Evolutionary conservation across 163 green algal genomes (phyloP), one percentile per base, ranked within the genome.

Genomic region (Picocystis sp.): DNA sequence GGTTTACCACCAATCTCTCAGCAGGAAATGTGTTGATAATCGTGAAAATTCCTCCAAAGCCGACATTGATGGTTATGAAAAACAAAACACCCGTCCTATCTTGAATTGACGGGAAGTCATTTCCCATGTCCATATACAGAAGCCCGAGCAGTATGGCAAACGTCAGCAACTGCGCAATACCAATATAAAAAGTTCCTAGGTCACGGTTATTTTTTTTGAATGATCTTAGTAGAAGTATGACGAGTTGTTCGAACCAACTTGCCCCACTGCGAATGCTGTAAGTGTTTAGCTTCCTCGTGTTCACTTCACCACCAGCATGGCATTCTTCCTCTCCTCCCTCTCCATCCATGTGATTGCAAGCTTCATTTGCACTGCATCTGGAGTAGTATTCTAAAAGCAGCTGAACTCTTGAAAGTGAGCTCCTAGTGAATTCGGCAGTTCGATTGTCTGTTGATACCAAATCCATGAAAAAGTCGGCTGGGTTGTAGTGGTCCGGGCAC

Each of bases 391-490:
- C 21, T 1, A 33, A 50, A 29, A 75, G 46, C 45, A 62, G 25
- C 22, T 34, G 22, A 35, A 75, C 57, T 34, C 65, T 45, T 10
- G 29, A 21, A 3, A 54, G 48, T 8, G 52, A 63, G 13, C 22
- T 14, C 6, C 22, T 22, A 50, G 65, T 53, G 3, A 3, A 24
- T 33, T 60, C 49, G 2, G 59, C 44, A n/a, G 41, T 47, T 22
- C 70, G 49, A 25, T 66, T 61, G 55, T 73, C 63, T 33, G 73
- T 69, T 29, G 43, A 63, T n/a, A 65, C 61, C 0, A 75, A 41
- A 24, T 75, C 63, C 43, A 75, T 57, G 53, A 73, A 70, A 24
- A 73, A 78, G 48, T 71, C 57, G 2, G 63, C 57, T n/a, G 57
- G 57, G 52, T 71, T 77, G 22, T 65, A 72, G 48, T 73, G 51